A percentile compares a stretch with the other conserved stretches of the same genome.
These are phyloP conservation scores for Thelephora ganbajun DNA, from an alignment of 768 basidiomycete genomes.

Conservation along the genomic window DNA sequence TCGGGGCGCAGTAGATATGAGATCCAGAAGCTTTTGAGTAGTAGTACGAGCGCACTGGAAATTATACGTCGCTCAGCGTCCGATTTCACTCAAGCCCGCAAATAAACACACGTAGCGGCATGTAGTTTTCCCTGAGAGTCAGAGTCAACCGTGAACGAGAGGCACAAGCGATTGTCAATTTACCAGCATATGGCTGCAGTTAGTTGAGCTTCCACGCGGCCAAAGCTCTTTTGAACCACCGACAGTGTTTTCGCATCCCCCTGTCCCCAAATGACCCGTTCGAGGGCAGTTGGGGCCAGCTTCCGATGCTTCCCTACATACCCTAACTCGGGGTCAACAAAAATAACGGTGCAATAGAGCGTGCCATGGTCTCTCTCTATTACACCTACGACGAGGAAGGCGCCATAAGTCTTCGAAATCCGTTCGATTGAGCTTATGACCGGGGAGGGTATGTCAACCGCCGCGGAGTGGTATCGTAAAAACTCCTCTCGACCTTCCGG, in stretches of 20 bases:
- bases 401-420: constrained; percentile 30
- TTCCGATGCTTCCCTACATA: constrained; percentile 52
- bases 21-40: constrained; percentile 34
- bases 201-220: constrained; percentile 27
- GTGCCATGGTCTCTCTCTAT: constrained; percentile 48
- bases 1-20: constrained; percentile 52
- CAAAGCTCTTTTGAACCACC: constrained; percentile 28
- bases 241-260: constrained; percentile 43
- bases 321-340: constrained; percentile 37
- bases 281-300: constrained; percentile 45
- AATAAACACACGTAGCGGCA: constrained; percentile 39
- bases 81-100: background rate
- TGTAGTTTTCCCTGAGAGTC: constrained; percentile 50
- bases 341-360: constrained; percentile 46
- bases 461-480: constrained; percentile 36
- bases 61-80: background rate
- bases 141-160: background rate
- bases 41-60: constrained; percentile 40
- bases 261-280: constrained; percentile 49
- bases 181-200: constrained; percentile 48
- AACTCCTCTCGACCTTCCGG: constrained; percentile 44
- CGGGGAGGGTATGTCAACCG: constrained; percentile 42
- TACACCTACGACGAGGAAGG: constrained; percentile 46
- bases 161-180: constrained; percentile 9
- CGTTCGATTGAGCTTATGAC: constrained; percentile 31